These are phyloP conservation scores for Inga laurina DNA, from an alignment of 306 rosid genomes.

Conservation along the genomic window DNA sequence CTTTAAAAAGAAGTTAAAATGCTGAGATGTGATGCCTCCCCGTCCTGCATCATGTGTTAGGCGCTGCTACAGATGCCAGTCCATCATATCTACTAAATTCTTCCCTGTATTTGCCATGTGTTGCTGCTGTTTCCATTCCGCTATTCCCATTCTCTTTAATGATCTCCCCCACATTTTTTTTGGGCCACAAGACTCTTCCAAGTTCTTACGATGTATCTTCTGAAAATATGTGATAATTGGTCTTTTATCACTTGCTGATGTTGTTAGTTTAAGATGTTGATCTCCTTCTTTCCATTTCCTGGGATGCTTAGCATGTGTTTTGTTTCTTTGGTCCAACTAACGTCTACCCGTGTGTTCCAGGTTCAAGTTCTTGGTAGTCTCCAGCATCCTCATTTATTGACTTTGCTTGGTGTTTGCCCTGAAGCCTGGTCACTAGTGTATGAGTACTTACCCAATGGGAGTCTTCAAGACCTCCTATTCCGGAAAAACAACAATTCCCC, in stretches of 20 bases:
- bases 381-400: conserved; percentile 83
- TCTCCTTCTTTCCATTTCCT: conserved; percentile 3
- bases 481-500: conserved; percentile 55
- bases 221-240: background rate
- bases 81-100: background rate
- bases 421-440: conserved; percentile 86
- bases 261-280: background rate
- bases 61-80: background rate
- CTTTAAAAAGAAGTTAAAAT: background rate
- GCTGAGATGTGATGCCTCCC: background rate
- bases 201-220: background rate
- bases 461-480: conserved; percentile 70
- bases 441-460: conserved; percentile 80
- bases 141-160: background rate
- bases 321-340: conserved; percentile 26
- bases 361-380: conserved; percentile 81
- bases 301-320: background rate
- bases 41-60: background rate
- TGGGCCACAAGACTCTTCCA: background rate
- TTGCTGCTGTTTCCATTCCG: background rate
- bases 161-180: background rate
- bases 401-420: conserved; percentile 83
- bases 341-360: conserved; percentile 47
- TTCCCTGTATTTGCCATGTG: background rate
- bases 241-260: background rate